Evolutionary conservation across 352 stramenopile genomes (phyloP), one percentile per base, ranked within the genome.

Genomic region (Pythium folliculosum): DNA sequence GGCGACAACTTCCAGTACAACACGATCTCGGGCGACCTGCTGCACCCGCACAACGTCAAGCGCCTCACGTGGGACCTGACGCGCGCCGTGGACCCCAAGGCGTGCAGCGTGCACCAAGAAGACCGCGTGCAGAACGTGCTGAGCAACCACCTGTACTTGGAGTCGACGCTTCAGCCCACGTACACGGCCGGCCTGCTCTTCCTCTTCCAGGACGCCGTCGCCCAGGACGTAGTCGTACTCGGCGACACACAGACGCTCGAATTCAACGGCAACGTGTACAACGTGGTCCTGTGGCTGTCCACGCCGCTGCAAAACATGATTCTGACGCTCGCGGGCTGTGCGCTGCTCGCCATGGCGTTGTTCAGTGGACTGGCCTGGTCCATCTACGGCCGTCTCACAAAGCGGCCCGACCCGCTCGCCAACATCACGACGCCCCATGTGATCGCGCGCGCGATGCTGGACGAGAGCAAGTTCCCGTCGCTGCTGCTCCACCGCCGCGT

Each of bases 71-170:
- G 51, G 61, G 47, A 56, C 49, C n/a, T 49, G 32, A 27, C 30
- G 6, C 22, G 23, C 1, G 21, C 27, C 23, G 17, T n/a, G 9
- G 21, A 10, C 5, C 16, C 17, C 5, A 51, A 14, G 1, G 17
- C 40, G 9, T 65, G 59, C 49, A 59, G 40, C 37, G 40, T 32
- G 8, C 22, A 55, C 38, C 17, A 60, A 14, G 63, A 70, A 50
- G 55, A 60, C 38, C 63, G 54, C 51, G 19, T 48, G 43, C 17
- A 30, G n/a, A 10, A 38, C 38, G 25, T 55, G 37, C 40, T 69
- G 22, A 50, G 49, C 52, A 69, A 69, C 53, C 62, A 69, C 23
- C 22, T 63, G 32, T 69, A 69, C 53, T 63, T 69, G 52, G 62
- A 69, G 43, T 32, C 25, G 19, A 69, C 51, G 21, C 53, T 62